Conservation (phyloP, 192 early-diverging fungal species). For the Chytriomyces sp. region DNA sequence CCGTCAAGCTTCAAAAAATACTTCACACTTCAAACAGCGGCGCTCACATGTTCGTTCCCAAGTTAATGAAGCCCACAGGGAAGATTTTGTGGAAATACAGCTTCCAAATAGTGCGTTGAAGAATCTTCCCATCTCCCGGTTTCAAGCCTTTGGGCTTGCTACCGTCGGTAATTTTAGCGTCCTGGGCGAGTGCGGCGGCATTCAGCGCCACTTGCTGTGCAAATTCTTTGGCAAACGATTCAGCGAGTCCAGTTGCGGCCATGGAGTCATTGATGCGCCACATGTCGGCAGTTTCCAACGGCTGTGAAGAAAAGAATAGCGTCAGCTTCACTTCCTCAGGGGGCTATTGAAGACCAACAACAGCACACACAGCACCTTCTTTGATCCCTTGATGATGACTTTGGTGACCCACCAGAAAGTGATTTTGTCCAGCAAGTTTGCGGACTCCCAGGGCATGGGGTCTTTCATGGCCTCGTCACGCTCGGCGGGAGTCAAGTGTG, state of each 20-base stretch:
- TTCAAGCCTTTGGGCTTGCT: slow-evolving; percentile 13
- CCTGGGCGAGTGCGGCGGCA: not conserved
- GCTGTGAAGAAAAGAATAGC: too few relatives aligned
- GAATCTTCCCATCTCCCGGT: not conserved
- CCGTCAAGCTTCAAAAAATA: not conserved
- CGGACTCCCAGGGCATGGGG: slow-evolving; percentile 3
- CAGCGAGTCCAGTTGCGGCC: not conserved
- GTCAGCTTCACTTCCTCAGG: too few relatives aligned
- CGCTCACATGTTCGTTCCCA: slow-evolving; percentile 8
- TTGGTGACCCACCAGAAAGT: slow-evolving; percentile 22
- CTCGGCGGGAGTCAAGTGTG: not conserved
- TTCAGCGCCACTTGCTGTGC: not conserved
- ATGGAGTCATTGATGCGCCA: slow-evolving; percentile 2
- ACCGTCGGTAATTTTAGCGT: not conserved
- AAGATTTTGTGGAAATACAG: slow-evolving; percentile 5
- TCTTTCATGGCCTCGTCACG: not conserved
- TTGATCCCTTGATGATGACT: not conserved
- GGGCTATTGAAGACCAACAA: too few relatives aligned
- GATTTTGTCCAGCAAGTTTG: not conserved
- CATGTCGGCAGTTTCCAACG: slow-evolving; percentile 2
- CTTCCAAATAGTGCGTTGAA: slow-evolving; percentile 10
- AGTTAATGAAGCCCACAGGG: slow-evolving; percentile 8
- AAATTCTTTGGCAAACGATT: not conserved
- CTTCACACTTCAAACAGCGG: not conserved
- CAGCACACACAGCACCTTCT: not conserved